Evolutionary conservation across 768 basidiomycete species (phyloP).

Genomic region (Pleurotus djamor): DNA sequence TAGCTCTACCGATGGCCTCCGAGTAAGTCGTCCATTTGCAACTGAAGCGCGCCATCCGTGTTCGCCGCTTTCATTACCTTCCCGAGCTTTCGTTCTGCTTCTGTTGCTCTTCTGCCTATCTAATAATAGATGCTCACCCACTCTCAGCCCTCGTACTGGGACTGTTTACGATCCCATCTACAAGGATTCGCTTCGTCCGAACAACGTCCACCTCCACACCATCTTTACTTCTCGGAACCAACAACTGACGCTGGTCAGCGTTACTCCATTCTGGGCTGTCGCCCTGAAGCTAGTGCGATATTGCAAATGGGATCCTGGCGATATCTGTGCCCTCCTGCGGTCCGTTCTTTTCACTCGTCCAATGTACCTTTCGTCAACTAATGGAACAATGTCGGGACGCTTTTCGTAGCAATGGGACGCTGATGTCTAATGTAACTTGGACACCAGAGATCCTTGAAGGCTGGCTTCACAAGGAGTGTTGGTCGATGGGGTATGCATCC

Average conservation of each 20-base stretch:
- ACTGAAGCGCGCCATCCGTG: not conserved
- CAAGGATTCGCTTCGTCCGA: slow-evolving; percentile 42
- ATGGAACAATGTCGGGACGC: slow-evolving; percentile 13
- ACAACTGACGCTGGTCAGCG: slow-evolving; percentile 50
- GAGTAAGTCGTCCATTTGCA: slow-evolving; percentile 42
- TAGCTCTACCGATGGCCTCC: slow-evolving; percentile 63
- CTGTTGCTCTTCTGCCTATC: not conserved
- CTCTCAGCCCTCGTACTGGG: slow-evolving; percentile 12
- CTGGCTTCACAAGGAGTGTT: slow-evolving; percentile 59
- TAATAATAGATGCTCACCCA: not conserved
- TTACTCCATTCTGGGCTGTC: slow-evolving; percentile 71
- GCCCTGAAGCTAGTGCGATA: slow-evolving; percentile 74
- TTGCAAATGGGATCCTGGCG: slow-evolving; percentile 56
- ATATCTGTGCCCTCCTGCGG: slow-evolving; percentile 68
- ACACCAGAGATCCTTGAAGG: slow-evolving; percentile 47
- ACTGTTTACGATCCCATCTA: slow-evolving; percentile 59
- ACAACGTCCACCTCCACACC: slow-evolving; percentile 53
- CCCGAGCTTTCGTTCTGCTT: not conserved
- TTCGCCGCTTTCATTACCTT: not conserved
- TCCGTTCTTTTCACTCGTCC: slow-evolving; percentile 28
- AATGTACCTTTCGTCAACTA: not conserved
- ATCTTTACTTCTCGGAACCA: slow-evolving; percentile 55
- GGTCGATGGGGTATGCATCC: slow-evolving; percentile 58
- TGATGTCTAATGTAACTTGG: slow-evolving; percentile 53
- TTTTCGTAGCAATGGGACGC: slow-evolving; percentile 52